These are phyloP conservation scores for Phytophthora litchii DNA, from an alignment of 352 stramenopile genomes.

Conservation along the genomic window DNA sequence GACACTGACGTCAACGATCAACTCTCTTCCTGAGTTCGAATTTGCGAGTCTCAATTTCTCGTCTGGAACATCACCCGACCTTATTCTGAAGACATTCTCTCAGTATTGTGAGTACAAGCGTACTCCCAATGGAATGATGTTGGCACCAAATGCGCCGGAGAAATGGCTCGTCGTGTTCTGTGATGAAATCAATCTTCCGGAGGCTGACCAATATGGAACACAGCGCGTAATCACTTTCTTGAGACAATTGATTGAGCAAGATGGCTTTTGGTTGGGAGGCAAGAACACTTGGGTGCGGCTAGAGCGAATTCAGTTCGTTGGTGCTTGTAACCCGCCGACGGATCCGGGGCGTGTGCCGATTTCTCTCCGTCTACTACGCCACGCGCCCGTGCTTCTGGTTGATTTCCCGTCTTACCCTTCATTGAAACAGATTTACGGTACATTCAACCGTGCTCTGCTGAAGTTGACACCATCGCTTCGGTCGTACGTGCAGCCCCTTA, in stretches of 20 bases:
- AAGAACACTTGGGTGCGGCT: constrained; percentile 93
- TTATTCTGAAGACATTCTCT: constrained; percentile 98
- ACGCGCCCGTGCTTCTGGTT: constrained; percentile 98
- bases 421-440: constrained; percentile 99
- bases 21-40: constrained; percentile 97
- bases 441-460: constrained; percentile 98
- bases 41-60: constrained; percentile 99
- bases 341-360: constrained; percentile 98
- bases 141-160: constrained; percentile 93
- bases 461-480: constrained; percentile 98
- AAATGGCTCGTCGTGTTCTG: constrained; percentile 99
- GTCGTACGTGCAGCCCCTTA: constrained; percentile 96
- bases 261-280: constrained; percentile 88
- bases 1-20: constrained; percentile 98
- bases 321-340: constrained; percentile 99
- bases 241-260: constrained; percentile 97
- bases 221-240: constrained; percentile 99
- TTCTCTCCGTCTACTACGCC: constrained; percentile 97
- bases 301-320: constrained; percentile 96
- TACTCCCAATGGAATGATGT: constrained; percentile 95
- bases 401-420: constrained; percentile 98
- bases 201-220: constrained; percentile 98
- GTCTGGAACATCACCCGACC: constrained; percentile 96
- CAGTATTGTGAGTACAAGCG: constrained; percentile 99
- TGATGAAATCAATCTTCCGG: constrained; percentile 99